These are phyloP conservation scores for Tetraselmis chui DNA, from an alignment of 139 green algal species.

Conservation along the genomic window DNA sequence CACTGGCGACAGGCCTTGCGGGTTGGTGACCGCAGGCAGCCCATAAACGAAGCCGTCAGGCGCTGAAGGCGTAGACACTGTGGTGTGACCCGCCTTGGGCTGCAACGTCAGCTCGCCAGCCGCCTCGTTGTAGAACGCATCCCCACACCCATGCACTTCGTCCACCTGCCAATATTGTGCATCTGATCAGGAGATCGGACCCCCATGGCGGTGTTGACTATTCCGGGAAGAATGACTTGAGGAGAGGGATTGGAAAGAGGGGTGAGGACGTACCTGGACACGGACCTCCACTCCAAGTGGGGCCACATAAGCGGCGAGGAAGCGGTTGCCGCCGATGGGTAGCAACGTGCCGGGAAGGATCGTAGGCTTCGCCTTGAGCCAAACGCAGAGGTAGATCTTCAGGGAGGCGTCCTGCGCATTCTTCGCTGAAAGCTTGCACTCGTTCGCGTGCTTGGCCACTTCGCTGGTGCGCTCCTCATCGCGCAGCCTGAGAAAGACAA, in stretches of 20 bases:
- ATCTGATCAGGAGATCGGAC: too few species aligned
- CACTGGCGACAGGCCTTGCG: slow-evolving; percentile 15
- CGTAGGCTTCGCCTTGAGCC: slow-evolving; percentile 49
- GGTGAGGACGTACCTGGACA: slow-evolving; percentile 25
- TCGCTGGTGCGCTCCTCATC: background rate
- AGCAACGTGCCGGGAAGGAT: slow-evolving; percentile 50
- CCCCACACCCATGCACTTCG: background rate
- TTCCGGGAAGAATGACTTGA: background rate
- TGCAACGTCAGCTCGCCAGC: background rate
- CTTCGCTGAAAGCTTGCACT: slow-evolving; percentile 28
- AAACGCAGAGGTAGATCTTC: slow-evolving; percentile 66
- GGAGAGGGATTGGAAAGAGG: background rate
- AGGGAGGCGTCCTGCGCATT: slow-evolving; percentile 56
- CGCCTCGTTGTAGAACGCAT: background rate
- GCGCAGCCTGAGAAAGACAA: background rate
- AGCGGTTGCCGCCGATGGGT: slow-evolving; percentile 54
- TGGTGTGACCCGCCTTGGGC: background rate
- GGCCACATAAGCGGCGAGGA: slow-evolving; percentile 70
- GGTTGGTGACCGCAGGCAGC: slow-evolving; percentile 26
- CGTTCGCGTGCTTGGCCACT: slow-evolving; percentile 29
- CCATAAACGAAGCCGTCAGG: slow-evolving; percentile 6
- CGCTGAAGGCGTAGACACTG: background rate
- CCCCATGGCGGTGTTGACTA: too few species aligned
- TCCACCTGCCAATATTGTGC: background rate
- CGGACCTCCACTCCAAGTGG: slow-evolving; percentile 58